Percentiles rank a stretch among this genome's conserved stretches.
Conservation (phyloP, 805 yeast species). For the Phaffomyces antillensis region DNA sequence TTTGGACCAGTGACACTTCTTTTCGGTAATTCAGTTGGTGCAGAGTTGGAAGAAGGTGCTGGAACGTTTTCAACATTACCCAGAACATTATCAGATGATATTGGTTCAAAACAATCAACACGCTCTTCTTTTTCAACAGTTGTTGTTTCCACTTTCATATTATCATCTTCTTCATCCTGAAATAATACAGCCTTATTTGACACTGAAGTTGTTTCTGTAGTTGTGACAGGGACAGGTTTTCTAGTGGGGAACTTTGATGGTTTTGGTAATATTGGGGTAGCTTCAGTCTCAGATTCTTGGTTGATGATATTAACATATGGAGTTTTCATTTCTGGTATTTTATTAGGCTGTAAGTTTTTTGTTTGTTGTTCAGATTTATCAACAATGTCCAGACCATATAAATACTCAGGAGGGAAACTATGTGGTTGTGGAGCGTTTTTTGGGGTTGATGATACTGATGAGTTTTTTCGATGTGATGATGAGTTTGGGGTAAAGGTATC, state of each 20-base stretch:
- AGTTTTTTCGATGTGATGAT: neutral
- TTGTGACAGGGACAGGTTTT: constrained; percentile 13
- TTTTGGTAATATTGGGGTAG: constrained; percentile 1
- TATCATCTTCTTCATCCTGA: neutral
- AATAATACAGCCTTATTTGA: neutral
- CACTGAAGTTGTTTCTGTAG: neutral
- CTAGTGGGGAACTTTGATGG: constrained; percentile 13
- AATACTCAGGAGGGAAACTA: constrained; percentile 21
- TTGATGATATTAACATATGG: constrained; percentile 9
- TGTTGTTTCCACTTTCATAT: neutral
- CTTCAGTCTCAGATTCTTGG: neutral
- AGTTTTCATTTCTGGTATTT: constrained; percentile 18
- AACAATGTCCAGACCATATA: constrained; percentile 12
- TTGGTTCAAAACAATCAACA: no score
- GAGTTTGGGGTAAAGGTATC: neutral
- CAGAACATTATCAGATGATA: no score
- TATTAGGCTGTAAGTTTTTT: constrained; percentile 15
- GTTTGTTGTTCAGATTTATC: constrained; percentile 1
- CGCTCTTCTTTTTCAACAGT: no score
- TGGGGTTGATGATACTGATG: neutral
- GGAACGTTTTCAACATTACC: no score
- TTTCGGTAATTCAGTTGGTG: constrained; percentile 2
- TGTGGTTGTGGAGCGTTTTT: constrained; percentile 23
- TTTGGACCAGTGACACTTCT: neutral
- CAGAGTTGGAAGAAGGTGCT: neutral